Evolutionary conservation across 192 early-diverging fungal species (phyloP).

Genomic region (Podila epicladia): DNA sequence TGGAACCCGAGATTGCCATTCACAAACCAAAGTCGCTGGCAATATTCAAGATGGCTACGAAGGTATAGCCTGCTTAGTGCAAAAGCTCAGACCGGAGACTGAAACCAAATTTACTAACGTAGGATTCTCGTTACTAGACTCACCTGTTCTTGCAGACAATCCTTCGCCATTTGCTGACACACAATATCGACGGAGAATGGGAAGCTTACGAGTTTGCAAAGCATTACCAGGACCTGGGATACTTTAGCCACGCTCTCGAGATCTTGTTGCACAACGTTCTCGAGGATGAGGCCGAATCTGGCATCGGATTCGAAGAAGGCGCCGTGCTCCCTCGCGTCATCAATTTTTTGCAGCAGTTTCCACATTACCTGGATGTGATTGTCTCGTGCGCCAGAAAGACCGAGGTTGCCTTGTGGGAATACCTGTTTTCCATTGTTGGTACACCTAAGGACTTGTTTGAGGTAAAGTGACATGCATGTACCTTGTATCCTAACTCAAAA

Average conservation of each 20-base stretch:
- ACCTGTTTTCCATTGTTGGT: constrained; percentile 87
- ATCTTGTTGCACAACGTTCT: constrained; percentile 88
- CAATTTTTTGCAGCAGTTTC: constrained; percentile 82
- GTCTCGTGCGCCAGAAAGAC: constrained; percentile 96
- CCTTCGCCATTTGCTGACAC: constrained; percentile 66
- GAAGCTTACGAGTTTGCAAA: constrained; percentile 75
- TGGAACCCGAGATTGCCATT: constrained; percentile 72
- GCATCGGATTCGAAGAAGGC: constrained; percentile 51
- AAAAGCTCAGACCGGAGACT: too few relatives aligned
- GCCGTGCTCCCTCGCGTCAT: constrained; percentile 78
- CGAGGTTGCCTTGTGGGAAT: constrained; percentile 93
- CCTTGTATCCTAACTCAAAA: too few relatives aligned
- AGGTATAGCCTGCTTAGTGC: constrained; percentile 54
- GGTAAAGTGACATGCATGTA: constrained; percentile 52
- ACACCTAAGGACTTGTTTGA: constrained; percentile 87
- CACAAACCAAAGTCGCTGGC: constrained; percentile 65
- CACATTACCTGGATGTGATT: constrained; percentile 85
- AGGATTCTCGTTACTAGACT: constrained; percentile 55
- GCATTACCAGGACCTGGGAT: constrained; percentile 78
- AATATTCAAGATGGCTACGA: constrained; percentile 71
- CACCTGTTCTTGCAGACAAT: constrained; percentile 82
- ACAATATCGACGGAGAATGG: constrained; percentile 54
- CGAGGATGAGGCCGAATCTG: constrained; percentile 81
- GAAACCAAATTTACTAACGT: too few relatives aligned
- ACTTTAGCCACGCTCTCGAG: constrained; percentile 94